These are phyloP conservation scores for Dictyostelium brefeldianum DNA, from an alignment of 78 protist genomes.

Conservation along the genomic window DNA sequence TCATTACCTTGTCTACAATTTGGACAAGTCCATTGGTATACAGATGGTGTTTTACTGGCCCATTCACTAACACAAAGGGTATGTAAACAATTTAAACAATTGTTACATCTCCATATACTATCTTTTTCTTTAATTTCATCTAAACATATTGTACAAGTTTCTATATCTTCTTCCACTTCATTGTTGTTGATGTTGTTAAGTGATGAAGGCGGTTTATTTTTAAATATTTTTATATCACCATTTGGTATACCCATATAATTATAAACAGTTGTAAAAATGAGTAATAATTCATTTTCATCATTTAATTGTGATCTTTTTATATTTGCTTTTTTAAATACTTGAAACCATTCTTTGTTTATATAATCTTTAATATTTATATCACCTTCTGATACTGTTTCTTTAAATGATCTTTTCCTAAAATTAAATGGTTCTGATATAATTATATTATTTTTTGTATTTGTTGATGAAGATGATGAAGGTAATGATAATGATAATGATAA, in stretches of 20 bases:
- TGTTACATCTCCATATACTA: neutral
- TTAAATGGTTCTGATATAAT: neutral
- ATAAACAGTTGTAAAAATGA: neutral
- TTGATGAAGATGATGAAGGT: neutral
- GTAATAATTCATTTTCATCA: neutral
- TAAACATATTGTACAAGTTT: constrained; percentile 1
- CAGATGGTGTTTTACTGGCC: neutral
- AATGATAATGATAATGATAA: neutral
- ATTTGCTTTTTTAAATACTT: neutral
- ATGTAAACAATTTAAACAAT: neutral
- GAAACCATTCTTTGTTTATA: constrained; percentile 2
- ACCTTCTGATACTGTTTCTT: neutral
- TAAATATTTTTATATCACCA: neutral
- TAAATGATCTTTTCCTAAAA: neutral
- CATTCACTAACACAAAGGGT: neutral
- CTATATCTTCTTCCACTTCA: neutral
- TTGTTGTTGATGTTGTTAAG: neutral
- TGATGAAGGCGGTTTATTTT: neutral
- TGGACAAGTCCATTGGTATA: constrained; percentile 5
- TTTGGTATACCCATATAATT: neutral
- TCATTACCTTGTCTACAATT: constrained; percentile 5
- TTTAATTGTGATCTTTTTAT: neutral
- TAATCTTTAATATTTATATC: neutral
- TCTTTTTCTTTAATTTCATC: neutral
- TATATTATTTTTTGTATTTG: neutral